Conservation (phyloP, 805 yeast genomes). For the Saturnispora besseyi region DNA sequence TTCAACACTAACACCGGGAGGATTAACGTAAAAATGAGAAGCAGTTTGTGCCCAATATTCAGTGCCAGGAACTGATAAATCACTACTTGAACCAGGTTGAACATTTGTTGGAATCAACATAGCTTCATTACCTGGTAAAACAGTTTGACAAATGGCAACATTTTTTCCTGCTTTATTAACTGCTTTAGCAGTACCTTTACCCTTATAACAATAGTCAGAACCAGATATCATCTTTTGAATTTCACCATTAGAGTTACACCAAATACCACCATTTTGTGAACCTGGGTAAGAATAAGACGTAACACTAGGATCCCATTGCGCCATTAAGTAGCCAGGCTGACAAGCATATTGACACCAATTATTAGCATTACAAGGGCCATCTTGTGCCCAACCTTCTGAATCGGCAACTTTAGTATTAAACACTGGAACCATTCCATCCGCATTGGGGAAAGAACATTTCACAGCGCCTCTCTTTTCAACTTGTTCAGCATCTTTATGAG, state of each 20-base stretch:
- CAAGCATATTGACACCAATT: constrained; percentile 88
- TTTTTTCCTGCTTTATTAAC: constrained; percentile 44
- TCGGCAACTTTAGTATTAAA: constrained; percentile 36
- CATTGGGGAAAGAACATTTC: constrained; percentile 57
- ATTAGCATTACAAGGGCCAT: constrained; percentile 66
- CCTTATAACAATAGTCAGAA: constrained; percentile 62
- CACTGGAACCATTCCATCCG: constrained; percentile 61
- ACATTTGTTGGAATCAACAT: constrained; percentile 82
- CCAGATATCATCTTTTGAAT: constrained; percentile 51
- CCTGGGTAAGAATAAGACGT: constrained; percentile 70
- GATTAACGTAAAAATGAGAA: constrained; percentile 76
- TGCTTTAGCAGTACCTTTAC: constrained; percentile 59
- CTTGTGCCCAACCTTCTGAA: constrained; percentile 86
- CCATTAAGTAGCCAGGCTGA: constrained; percentile 77
- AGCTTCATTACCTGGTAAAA: constrained; percentile 88
- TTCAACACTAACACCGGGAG: constrained; percentile 67
- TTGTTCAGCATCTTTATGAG: constrained; percentile 8
- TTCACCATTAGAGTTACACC: constrained; percentile 64
- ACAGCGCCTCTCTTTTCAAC: constrained; percentile 4
- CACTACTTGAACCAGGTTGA: constrained; percentile 36
- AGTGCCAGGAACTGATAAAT: constrained; percentile 77
- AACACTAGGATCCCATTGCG: constrained; percentile 77
- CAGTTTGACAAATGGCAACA: constrained; percentile 89
- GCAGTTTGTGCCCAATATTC: constrained; percentile 82
- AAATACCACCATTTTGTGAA: constrained; percentile 75